A percentile compares a stretch with the other conserved stretches of the same genome.
Evolutionary conservation across 176 grass and related monocot species (phyloP).

Genomic region (Chloris gayana): DNA sequence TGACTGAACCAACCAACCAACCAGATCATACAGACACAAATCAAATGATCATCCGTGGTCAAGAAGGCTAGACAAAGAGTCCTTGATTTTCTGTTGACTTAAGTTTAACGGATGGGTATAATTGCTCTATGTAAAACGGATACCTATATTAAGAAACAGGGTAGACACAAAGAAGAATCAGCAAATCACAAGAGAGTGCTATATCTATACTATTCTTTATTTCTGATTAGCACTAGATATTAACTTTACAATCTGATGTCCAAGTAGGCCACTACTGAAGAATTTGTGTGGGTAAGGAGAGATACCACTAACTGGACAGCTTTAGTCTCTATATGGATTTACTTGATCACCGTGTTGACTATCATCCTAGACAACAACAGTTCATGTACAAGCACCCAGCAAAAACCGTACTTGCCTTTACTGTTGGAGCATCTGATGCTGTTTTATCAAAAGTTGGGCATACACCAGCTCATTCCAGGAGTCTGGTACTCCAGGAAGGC

Average conservation of each 20-base stretch:
- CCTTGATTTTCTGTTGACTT: neutral
- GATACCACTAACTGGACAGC: constrained; percentile 29
- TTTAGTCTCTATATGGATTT: constrained; percentile 41
- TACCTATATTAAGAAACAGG: neutral
- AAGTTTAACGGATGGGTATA: neutral
- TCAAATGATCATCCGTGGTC: neutral
- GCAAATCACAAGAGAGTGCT: constrained; percentile 10
- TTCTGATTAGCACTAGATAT: constrained; percentile 40
- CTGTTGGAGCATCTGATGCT: constrained; percentile 58
- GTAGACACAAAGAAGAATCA: neutral
- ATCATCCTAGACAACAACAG: constrained; percentile 45
- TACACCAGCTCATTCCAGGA: constrained; percentile 87
- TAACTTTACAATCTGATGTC: constrained; percentile 51
- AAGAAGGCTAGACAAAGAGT: neutral
- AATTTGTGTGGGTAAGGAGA: constrained; percentile 38
- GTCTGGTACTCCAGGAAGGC: constrained; percentile 84
- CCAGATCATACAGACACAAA: neutral
- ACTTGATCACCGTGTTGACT: constrained; percentile 37
- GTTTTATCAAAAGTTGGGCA: constrained; percentile 61
- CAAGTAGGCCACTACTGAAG: constrained; percentile 33
- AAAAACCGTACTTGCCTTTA: constrained; percentile 45
- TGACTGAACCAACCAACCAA: neutral
- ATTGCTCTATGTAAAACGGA: neutral
- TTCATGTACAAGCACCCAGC: constrained; percentile 45
- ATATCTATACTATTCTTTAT: constrained; percentile 46